A percentile compares a stretch with the other conserved stretches of the same genome.
phyloP scores from a whole-genome alignment of 2,329 filamentous ascomycete genomes.

The Epichloe scottii region DNA sequence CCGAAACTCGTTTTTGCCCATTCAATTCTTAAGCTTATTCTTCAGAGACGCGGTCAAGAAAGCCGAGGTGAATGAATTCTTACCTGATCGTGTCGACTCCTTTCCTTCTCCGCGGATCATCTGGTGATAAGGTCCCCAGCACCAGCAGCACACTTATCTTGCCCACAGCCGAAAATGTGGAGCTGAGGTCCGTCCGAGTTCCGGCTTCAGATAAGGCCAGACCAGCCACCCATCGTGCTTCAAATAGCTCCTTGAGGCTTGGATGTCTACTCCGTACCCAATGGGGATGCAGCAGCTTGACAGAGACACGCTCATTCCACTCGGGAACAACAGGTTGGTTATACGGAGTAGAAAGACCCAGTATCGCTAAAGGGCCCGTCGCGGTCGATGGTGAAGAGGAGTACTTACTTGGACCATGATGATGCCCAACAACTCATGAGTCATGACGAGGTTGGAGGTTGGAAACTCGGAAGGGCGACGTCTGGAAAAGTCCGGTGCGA shows the following conservation, averaged over 20 bases:
- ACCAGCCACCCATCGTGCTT: constrained; percentile 2
- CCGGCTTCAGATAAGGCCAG: constrained; percentile 2
- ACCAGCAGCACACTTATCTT: background rate
- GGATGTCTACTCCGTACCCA: background rate
- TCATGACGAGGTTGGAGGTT: no score
- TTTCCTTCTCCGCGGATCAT: constrained; percentile 4
- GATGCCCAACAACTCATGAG: no score
- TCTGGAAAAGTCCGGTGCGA: no score
- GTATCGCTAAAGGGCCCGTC: background rate
- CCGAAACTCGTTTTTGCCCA: no score
- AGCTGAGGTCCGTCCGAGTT: background rate
- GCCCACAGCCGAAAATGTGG: background rate
- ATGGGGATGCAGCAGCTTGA: background rate
- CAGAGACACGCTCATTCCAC: background rate
- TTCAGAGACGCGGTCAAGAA: no score
- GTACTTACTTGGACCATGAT: no score
- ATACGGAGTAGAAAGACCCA: no score
- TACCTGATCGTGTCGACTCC: no score
- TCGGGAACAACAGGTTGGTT: background rate
- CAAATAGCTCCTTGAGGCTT: background rate
- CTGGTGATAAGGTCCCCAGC: constrained; percentile 1
- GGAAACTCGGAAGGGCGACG: no score
- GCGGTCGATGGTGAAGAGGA: background rate
- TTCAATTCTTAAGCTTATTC: no score
- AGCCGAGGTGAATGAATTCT: no score